Evolutionary conservation across 305 asterid genomes (phyloP).

Genomic region (Rubia occidens): DNA sequence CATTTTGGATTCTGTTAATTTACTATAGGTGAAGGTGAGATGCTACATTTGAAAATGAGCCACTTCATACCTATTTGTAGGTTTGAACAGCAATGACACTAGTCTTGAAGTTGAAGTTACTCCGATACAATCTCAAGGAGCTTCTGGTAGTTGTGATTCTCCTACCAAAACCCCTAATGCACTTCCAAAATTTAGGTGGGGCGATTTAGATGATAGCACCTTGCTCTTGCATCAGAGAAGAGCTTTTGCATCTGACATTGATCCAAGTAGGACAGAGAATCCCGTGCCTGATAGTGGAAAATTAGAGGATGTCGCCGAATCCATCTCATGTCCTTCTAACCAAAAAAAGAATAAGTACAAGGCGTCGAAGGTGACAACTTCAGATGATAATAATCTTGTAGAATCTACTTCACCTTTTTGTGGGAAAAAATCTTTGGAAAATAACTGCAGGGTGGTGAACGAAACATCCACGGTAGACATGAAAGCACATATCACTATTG

Average conservation of each 20-base stretch:
- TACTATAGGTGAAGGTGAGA: conserved; percentile 28
- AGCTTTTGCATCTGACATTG: conserved; percentile 35
- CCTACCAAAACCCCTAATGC: conserved; percentile 25
- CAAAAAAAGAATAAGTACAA: conserved; percentile 23
- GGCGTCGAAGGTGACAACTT: conserved; percentile 15
- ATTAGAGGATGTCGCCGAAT: conserved; percentile 26
- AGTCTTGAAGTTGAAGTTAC: conserved; percentile 20
- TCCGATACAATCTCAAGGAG: conserved; percentile 20
- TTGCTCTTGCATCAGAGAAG: conserved; percentile 45
- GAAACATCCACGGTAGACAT: conserved; percentile 48
- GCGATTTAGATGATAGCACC: conserved; percentile 81
- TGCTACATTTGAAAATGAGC: conserved; percentile 30
- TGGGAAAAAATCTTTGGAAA: conserved; percentile 21
- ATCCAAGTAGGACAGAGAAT: conserved; percentile 31
- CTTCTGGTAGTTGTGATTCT: conserved; percentile 25
- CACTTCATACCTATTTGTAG: conserved; percentile 26
- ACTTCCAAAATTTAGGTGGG: conserved; percentile 79
- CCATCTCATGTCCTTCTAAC: conserved; percentile 22
- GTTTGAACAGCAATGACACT: conserved; percentile 20
- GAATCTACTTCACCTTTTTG: conserved; percentile 26
- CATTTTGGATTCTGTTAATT: conserved; percentile 23
- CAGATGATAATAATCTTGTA: conserved; percentile 25
- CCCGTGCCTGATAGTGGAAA: conserved; percentile 21
- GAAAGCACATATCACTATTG: conserved; percentile 37
- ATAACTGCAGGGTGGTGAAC: conserved; percentile 31